These are phyloP conservation scores for Podospora conica DNA, from an alignment of 495 filamentous ascomycete species.

Conservation along the genomic window DNA sequence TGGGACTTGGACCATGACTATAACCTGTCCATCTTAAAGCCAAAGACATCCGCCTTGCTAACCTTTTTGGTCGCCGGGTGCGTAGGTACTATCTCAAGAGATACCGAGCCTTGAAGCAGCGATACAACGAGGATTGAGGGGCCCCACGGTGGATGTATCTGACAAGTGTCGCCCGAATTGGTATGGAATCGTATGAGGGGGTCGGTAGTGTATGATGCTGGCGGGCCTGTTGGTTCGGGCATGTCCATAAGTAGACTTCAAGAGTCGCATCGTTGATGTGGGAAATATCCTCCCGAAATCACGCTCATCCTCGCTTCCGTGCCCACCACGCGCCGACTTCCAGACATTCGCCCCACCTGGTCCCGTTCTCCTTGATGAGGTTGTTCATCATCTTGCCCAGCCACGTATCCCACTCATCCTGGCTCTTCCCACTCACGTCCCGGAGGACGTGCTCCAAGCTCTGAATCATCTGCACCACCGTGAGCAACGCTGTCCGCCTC, in stretches of 20 bases:
- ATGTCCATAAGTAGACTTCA: background rate
- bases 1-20: background rate
- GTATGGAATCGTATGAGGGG: background rate
- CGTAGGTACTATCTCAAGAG: slow-evolving; percentile 88
- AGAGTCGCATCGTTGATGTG: background rate
- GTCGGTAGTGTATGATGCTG: background rate
- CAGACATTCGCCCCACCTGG: slow-evolving; percentile 79
- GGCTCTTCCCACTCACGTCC: slow-evolving; percentile 75
- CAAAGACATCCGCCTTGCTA: slow-evolving; percentile 7
- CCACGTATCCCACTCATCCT: slow-evolving; percentile 92
- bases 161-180: background rate
- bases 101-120: slow-evolving; percentile 79
- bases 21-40: background rate
- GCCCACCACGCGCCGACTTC: slow-evolving; percentile 97
- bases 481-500: slow-evolving; percentile 69
- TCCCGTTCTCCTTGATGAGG: slow-evolving; percentile 70
- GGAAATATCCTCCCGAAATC: background rate
- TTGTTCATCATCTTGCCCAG: slow-evolving; percentile 79
- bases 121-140: slow-evolving; percentile 53
- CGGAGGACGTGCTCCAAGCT: slow-evolving; percentile 76
- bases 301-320: slow-evolving; percentile 46
- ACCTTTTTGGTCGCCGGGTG: background rate
- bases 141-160: background rate
- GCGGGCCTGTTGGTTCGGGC: background rate
- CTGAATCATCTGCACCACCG: slow-evolving; percentile 82